Evolutionary conservation across 2,329 filamentous ascomycete genomes (phyloP), one percentile per base, ranked within the genome.

Genomic region (Neoascochyta sp.): DNA sequence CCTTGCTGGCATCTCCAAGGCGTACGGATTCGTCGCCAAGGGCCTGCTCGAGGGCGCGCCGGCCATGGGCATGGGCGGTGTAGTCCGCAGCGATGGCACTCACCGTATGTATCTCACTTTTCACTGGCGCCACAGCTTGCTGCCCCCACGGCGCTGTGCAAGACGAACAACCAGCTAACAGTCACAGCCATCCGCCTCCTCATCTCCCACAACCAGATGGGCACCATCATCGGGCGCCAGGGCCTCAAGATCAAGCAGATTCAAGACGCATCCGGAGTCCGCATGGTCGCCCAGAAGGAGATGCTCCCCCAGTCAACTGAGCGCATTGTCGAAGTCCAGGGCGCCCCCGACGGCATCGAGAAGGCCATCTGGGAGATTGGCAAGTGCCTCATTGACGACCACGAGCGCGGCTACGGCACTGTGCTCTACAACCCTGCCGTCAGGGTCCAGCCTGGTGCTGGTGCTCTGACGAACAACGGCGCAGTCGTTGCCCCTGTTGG

Each of bases 121-220:
- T 5, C 15, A 6, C 8, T 13, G 10, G 23, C 22, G 14, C 23
- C 5, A 12, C 19, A 16, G 24, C 16, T 20, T 31, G 21, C 11
- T 9, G 11, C 27, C 16, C 12, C n/a, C 22, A 11, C 17, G 9
- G 20, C 4, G 11, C 12, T 20, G 21, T 26, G 17, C 17, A 19
- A 15, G 22, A 19, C 12, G 14, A 13, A 24, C 27, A 5, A 13
- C 26, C 32, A 23, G 39, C 52, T 57, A 45, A 59, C 37, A 22
- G 24, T 12, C 24, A 16, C 34, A 98, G 92, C 92, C 40, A 86
- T 98, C 65, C 95, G 95, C 61, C 81, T 98, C 17, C 82, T 98
- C 62, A 96, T 98, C 66, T 98, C 92, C 18, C 90, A 98, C 73
- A 96, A 96, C 66, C 92, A 98, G 69, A 98, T 98, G 92, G 92